phyloP scores from a whole-genome alignment of 441 rosid species.

The Manihot esculenta region DNA sequence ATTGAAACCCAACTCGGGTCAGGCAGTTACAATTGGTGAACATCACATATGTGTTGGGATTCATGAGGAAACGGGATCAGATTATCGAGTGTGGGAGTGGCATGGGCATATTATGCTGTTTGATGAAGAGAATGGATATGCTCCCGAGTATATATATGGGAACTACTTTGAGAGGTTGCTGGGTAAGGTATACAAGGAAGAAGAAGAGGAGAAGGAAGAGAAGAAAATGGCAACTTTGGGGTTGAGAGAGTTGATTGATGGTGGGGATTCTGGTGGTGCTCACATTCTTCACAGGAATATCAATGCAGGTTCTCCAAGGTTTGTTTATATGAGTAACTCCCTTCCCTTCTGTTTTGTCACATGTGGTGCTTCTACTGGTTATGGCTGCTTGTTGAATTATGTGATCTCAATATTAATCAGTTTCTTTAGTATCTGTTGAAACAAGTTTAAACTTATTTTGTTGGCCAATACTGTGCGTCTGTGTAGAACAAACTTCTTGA shows the following conservation, averaged over 20 bases:
- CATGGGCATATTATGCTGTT: conserved; percentile 93
- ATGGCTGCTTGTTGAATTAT: too few species aligned
- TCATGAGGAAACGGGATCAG: conserved; percentile 71
- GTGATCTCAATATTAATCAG: too few species aligned
- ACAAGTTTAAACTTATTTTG: not conserved
- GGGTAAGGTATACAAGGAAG: conserved; percentile 27
- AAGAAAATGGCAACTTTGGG: conserved; percentile 58
- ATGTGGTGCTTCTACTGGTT: not conserved
- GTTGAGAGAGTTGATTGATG: conserved; percentile 72
- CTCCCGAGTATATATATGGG: conserved; percentile 92
- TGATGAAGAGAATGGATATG: conserved; percentile 77
- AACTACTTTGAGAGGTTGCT: conserved; percentile 93
- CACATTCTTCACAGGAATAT: conserved; percentile 80
- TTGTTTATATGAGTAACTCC: conserved; percentile 10
- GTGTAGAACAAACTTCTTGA: not conserved
- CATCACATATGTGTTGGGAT: conserved; percentile 81
- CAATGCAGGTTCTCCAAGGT: conserved; percentile 62
- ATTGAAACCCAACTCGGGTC: conserved; percentile 80
- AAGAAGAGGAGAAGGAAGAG: conserved; percentile 33
- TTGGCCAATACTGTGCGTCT: not conserved
- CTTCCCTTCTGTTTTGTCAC: not conserved
- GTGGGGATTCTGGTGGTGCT: conserved; percentile 43
- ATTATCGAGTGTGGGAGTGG: conserved; percentile 97
- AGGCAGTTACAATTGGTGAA: conserved; percentile 73
- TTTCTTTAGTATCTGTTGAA: not conserved